Base-by-base conservation (phyloP, 441 rosid species). In the Gossypium schwendimanii region DNA sequence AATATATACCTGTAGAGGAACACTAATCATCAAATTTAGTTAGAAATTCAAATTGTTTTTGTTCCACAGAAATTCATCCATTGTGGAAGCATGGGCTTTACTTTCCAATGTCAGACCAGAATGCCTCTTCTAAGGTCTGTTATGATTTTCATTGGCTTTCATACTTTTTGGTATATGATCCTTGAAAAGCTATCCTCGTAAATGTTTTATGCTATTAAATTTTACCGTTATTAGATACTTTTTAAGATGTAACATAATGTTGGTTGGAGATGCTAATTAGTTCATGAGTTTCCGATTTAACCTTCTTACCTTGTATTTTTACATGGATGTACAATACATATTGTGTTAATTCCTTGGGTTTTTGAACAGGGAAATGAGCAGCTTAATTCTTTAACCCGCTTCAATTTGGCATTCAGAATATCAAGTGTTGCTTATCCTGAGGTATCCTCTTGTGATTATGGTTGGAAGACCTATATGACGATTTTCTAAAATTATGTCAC, bases 41-140 rank as follows among this genome's bases (percentile, higher is more conserved):
- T 49, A 8, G 0, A 66, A 9, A 49, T 24, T 66, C 58, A 67
- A 49, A 24, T 49, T 50, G 44, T 15, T 63, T 1, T 72, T 80
- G 61, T 78, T 77, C 64, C 77, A 81, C 84, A 94, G 99, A 91
- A 79, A 81, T 74, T 76, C 86, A 95, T 50, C 86, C 89, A 78
- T 64, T 86, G 75, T 92, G 97, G 97, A 85, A 83, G 61, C 79
- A 81, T 74, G 97, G 97, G 65, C 87, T 94, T 78, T 94, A 73
- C 84, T 84, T 94, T 71, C 87, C 80, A 11, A 81, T 79, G 36
- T 76, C 82, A 63, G 81, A 73, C 72, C 87, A 82, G 65, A 87
- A 47, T 58, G 78, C 76, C 69, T 71, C 87, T 60, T 76, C 88
- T 12, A 88, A 87, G 98, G 97, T 94, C 41, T 52, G 87, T 78